These are phyloP conservation scores for Alternaria dauci DNA, from an alignment of 2,329 filamentous ascomycete species.

Conservation along the genomic window DNA sequence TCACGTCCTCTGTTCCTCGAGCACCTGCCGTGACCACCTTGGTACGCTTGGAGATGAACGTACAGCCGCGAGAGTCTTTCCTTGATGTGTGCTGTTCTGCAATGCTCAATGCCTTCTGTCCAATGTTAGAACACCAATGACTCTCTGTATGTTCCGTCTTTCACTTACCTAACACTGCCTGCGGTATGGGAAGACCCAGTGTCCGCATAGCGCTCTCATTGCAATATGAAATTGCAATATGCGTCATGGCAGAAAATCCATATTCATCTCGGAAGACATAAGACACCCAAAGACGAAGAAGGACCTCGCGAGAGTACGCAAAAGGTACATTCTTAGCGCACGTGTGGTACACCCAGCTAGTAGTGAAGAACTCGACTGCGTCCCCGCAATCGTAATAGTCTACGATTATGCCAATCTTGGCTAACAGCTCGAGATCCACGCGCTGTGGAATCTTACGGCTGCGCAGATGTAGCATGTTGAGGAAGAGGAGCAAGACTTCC, in stretches of 20 bases:
- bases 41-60: neutral
- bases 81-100: neutral
- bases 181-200: neutral
- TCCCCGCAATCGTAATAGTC: neutral
- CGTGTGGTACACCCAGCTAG: neutral
- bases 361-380: neutral
- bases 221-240: neutral
- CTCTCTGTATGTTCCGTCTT: neutral
- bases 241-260: neutral
- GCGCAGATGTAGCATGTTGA: slow-evolving; percentile 58
- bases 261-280: neutral
- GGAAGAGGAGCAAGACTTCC: slow-evolving; percentile 52
- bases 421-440: neutral
- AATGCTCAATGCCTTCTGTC: neutral
- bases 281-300: neutral
- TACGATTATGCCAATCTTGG: neutral
- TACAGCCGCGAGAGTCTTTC: neutral
- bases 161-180: neutral
- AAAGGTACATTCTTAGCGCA: neutral
- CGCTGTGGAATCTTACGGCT: slow-evolving; percentile 49
- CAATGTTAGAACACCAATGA: neutral
- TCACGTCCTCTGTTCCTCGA: neutral
- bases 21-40: neutral
- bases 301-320: neutral
- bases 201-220: neutral